Conservation (phyloP, 768 basidiomycete genomes). For the Leccinum obscurum region DNA sequence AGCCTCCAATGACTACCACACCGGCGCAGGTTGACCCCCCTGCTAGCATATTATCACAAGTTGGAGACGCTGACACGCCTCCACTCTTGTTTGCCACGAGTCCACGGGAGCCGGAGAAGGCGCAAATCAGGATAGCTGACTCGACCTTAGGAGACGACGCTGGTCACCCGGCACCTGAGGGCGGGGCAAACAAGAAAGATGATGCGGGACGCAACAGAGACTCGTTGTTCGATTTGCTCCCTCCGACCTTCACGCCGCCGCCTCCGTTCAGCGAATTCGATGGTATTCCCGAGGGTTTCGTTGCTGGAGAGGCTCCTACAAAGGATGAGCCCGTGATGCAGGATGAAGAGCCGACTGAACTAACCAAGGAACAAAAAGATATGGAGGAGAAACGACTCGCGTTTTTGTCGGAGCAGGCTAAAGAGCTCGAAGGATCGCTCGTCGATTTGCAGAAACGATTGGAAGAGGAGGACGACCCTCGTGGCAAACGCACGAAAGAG, state of each 20-base stretch:
- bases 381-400: conserved; percentile 22
- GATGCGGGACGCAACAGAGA: background rate
- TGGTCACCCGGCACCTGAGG: background rate
- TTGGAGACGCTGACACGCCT: conserved; percentile 1
- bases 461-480: conserved; percentile 7
- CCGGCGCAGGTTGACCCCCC: conserved; percentile 29
- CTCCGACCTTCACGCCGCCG: conserved; percentile 23
- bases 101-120: background rate
- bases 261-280: conserved; percentile 29
- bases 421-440: conserved; percentile 12
- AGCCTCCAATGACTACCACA: conserved; percentile 12
- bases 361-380: conserved; percentile 23
- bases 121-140: conserved; percentile 1
- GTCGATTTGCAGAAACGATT: conserved; percentile 7
- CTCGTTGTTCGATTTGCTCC: conserved; percentile 4
- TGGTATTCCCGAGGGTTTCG: conserved; percentile 4
- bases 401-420: conserved; percentile 20
- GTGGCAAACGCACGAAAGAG: background rate
- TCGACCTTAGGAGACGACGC: background rate
- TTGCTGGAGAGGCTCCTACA: conserved; percentile 7
- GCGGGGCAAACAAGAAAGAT: background rate
- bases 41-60: conserved; percentile 12
- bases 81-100: conserved; percentile 7
- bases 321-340: conserved; percentile 17
- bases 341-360: conserved; percentile 18